Base-by-base conservation (phyloP, 371 early-diverging fungal genomes). In the Capillidium heterosporum region DNA sequence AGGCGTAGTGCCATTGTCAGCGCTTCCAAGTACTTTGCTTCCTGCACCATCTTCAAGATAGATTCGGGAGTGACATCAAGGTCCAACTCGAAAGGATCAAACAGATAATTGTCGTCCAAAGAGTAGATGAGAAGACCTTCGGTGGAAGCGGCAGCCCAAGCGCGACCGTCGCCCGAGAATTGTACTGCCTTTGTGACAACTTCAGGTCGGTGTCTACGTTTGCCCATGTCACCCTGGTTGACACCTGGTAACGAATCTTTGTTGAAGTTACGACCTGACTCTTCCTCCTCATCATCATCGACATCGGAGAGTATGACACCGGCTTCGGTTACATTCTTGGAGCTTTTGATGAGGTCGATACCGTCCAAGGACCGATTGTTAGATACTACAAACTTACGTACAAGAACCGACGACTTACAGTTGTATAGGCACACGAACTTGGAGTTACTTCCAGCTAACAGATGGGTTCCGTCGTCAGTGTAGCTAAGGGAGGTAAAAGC, bases 11-110 rank as follows among this genome's bases (percentile, higher is more conserved):
- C 76, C 84, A 91, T 91, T 50, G 91, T 82, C 29, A 98, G 67
- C 1, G 96, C 84, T 46, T 80, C 77, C 51, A 89, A 67, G 67
- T 84, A 91, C 42, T 94, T 89, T 35, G 79, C 71, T 44, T 73
- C 74, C 1, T 69, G 69, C 42, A 90, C 63, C 17, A 84, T 76
- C 40, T 77, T 83, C 24, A 77, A 43, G 7, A 92, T 81, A 1
- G 86, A 71, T 26, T 84, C 87, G 1, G 95, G 94, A 1, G 95
- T 96, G 40, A 98, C 85, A 59, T 95, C 90, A 32, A 89, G 76
- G 59, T 95, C 95, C 1, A 98, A 77, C 67, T 96, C 95, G 65
- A 91, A 93, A 19, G 98, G 98, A 71, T 98, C 98, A 62, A 98
- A 98, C 46, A 86, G 57, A 28, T 92, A 71, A 1, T 76, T 73